Evolutionary conservation across 2,329 filamentous ascomycete genomes (phyloP), one percentile per base, ranked within the genome.

Genomic region (Clarireedia monteithiana): DNA sequence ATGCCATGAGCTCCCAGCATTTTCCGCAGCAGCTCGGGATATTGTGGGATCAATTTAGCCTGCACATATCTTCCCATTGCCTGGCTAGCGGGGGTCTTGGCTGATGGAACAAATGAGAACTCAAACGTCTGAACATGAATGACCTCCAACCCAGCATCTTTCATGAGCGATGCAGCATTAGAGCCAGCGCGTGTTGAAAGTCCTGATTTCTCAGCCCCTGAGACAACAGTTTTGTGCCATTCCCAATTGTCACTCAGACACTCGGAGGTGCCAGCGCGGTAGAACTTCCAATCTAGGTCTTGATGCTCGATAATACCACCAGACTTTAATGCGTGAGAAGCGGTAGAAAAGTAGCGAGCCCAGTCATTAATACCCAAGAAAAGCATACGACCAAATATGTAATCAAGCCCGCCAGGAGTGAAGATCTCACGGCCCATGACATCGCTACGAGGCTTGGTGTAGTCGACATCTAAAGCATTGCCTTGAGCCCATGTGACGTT

Each of bases 261-360:
- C 6, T 42, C 46, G 34, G 26, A 36, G 2, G 52, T 50, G 14
- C 46, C 52, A 30, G n/a, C 52, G 12, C 52, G 46, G 23, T 55
- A 55, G 17, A 55, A 55, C 26, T 55, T 50, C 52, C 46, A 55
- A 12, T 55, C 52, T n/a, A 55, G 24, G 34, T 55, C 52, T 38
- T 55, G 46, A n/a, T 55, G 52, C n/a, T 55, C 52, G 36, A 55
- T 55, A 5, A 44, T 49, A 2, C 26, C 52, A 36, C 52, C 46
- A 26, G 52, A 55, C 5, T 15, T 49, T 36, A 55, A 36, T 2
- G 45, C 36, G 10, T 55, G 9, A 23, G 46, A 42, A 14, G 38
- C 42, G 14, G 23, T 50, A n/a, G 38, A 55, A 38, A 50, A 55
- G 20, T 55, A 55, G 14, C 24, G 27, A 12, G 46, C 17, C 52